Evolutionary conservation across 805 yeast species (phyloP).

Genomic region (Saccharomyces eubayanus): DNA sequence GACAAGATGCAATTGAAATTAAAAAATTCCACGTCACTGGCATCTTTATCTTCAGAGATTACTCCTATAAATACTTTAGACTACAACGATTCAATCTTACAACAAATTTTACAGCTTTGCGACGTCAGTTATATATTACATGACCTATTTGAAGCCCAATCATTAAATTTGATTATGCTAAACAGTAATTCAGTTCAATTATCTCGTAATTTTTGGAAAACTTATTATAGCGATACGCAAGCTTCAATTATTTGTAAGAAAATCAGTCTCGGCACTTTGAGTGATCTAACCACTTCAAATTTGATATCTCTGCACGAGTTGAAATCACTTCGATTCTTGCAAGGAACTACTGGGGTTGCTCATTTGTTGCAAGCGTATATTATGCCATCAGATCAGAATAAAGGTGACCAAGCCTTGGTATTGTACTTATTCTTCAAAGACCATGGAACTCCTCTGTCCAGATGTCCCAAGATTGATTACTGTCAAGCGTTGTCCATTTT

Average conservation of each 20-base stretch:
- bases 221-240: constrained; percentile 7
- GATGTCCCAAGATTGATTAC: constrained; percentile 13
- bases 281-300: constrained; percentile 12
- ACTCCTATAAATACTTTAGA: constrained; percentile 18
- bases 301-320: constrained; percentile 23
- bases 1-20: constrained; percentile 48
- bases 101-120: constrained; percentile 21
- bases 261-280: constrained; percentile 13
- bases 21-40: constrained; percentile 33
- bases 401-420: constrained; percentile 6
- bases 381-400: constrained; percentile 7
- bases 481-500: constrained; percentile 36
- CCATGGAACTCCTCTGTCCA: constrained; percentile 21
- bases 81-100: constrained; percentile 21
- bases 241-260: constrained; percentile 15
- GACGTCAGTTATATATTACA: constrained; percentile 13
- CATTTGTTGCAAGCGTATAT: constrained; percentile 19
- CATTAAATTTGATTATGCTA: constrained; percentile 6
- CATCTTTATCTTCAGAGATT: constrained; percentile 22
- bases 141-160: constrained; percentile 3
- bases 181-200: constrained; percentile 8
- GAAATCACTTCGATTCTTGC: constrained; percentile 16
- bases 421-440: constrained; percentile 22
- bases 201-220: constrained; percentile 17
- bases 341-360: constrained; percentile 28